A percentile compares a stretch with the other conserved stretches of the same genome.
phyloP scores from a whole-genome alignment of 768 basidiomycete genomes.

The Hygrocybe coccinea region DNA sequence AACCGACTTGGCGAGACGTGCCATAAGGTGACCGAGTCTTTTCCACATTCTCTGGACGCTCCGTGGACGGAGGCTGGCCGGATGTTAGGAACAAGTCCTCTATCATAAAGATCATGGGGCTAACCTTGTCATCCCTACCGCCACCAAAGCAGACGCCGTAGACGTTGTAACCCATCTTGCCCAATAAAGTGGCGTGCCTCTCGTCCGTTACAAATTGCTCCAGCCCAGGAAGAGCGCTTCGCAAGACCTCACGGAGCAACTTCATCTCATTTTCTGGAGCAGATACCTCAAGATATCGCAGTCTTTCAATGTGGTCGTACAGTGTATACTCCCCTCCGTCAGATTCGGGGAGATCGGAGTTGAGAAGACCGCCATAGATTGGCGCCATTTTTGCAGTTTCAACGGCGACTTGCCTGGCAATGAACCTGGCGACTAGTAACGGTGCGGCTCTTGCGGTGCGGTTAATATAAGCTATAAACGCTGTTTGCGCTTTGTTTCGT shows the following conservation, averaged over 20 bases:
- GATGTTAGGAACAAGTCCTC: conserved; percentile 1
- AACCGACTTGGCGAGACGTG: conserved; percentile 70
- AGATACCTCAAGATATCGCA: conserved; percentile 59
- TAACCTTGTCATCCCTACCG: conserved; percentile 69
- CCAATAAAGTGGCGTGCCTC: conserved; percentile 53
- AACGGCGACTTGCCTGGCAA: conserved; percentile 63
- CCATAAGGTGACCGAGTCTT: conserved; percentile 73
- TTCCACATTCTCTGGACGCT: conserved; percentile 66
- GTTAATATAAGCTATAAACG: conserved; percentile 53
- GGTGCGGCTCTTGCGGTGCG: conserved; percentile 41
- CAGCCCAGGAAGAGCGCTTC: conserved; percentile 61
- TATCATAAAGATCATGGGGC: conserved; percentile 12
- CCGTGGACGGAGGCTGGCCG: conserved; percentile 45
- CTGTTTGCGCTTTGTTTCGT: conserved; percentile 56
- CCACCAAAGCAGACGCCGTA: conserved; percentile 65
- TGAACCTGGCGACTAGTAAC: conserved; percentile 63
- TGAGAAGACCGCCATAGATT: conserved; percentile 4
- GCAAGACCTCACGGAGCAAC: conserved; percentile 51
- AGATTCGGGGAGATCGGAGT: conserved; percentile 43
- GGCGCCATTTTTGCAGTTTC: conserved; percentile 56
- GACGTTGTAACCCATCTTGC: conserved; percentile 73
- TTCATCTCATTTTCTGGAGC: conserved; percentile 46
- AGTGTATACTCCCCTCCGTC: conserved; percentile 55
- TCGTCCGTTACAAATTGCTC: conserved; percentile 67
- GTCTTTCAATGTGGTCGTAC: conserved; percentile 72